These are phyloP conservation scores for Oryza meridionalis DNA, from an alignment of 176 grass and related monocot genomes.

Conservation along the genomic window DNA sequence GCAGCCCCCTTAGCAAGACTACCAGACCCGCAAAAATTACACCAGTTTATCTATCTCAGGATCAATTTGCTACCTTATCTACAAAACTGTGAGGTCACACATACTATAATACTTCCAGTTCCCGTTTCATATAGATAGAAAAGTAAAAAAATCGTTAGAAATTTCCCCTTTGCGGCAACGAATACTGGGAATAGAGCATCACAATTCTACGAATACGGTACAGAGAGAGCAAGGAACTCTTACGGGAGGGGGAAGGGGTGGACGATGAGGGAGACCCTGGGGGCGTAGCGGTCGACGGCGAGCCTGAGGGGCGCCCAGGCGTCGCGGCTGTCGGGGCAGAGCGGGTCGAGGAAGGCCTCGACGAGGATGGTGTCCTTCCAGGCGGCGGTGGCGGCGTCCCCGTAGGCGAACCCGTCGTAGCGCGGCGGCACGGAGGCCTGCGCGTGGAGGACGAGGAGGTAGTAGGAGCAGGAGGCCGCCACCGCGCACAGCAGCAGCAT, in stretches of 20 bases:
- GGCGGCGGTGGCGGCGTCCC: slow-evolving; percentile 19
- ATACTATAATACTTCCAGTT: too few relatives aligned
- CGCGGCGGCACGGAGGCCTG: slow-evolving; percentile 63
- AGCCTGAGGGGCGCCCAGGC: slow-evolving; percentile 66
- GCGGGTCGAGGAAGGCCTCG: slow-evolving; percentile 93
- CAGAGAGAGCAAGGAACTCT: not conserved
- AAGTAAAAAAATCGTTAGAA: not conserved
- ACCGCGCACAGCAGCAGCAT: slow-evolving; percentile 36
- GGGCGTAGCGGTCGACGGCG: slow-evolving; percentile 61
- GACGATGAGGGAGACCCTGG: slow-evolving; percentile 70
- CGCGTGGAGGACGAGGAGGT: slow-evolving; percentile 43
- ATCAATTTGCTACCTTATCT: not conserved
- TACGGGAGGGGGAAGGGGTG: slow-evolving; percentile 97
- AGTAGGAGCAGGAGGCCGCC: slow-evolving; percentile 43
- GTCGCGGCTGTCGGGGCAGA: slow-evolving; percentile 90
- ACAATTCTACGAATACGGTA: not conserved
- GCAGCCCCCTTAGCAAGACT: not conserved
- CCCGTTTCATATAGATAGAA: not conserved
- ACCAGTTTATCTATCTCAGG: not conserved
- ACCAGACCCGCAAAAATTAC: too few relatives aligned
- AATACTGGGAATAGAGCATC: not conserved
- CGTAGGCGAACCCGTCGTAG: slow-evolving; percentile 81
- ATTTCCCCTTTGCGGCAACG: not conserved
- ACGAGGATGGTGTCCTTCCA: slow-evolving; percentile 74
- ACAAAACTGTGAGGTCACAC: not conserved